phyloP scores from a whole-genome alignment of 1,284 basidiomycete genomes.

The Ceraceosorus guamensis region DNA sequence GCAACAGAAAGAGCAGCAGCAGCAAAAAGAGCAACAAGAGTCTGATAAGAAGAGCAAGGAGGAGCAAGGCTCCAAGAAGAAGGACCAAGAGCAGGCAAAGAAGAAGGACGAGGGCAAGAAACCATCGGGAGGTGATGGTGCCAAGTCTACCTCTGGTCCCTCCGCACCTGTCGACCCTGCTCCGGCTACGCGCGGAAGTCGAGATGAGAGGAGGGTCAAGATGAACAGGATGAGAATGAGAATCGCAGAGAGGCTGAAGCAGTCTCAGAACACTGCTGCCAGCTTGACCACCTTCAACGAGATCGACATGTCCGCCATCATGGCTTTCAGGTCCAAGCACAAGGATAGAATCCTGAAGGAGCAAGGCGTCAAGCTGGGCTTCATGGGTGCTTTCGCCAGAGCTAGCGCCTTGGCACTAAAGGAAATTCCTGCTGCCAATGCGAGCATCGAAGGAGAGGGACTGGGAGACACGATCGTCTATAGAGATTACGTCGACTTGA shows the following conservation, averaged over 20 bases:
- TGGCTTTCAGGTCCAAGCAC: conserved; percentile 89
- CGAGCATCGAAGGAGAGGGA: conserved; percentile 67
- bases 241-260: conserved; percentile 94
- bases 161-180: conserved; percentile 2
- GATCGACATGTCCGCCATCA: conserved; percentile 94
- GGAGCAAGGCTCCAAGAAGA: conserved; percentile 35
- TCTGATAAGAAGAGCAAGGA: conserved; percentile 29
- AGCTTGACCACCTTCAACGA: conserved; percentile 98
- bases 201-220: conserved; percentile 75
- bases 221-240: conserved; percentile 72
- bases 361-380: conserved; percentile 93
- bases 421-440: conserved; percentile 91
- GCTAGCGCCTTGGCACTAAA: conserved; percentile 77
- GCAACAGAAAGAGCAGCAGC: conserved; percentile 46
- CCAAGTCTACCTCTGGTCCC: background rate
- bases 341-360: conserved; percentile 88
- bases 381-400: conserved; percentile 94
- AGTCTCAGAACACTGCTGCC: conserved; percentile 94
- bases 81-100: conserved; percentile 45
- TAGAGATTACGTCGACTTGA: conserved; percentile 63
- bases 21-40: conserved; percentile 40
- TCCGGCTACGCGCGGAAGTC: conserved; percentile 43
- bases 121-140: background rate
- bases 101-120: conserved; percentile 24
- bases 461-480: conserved; percentile 85